Evolutionary conservation across 2,329 filamentous ascomycete species (phyloP), one percentile per base, ranked within the genome.

Genomic region (Colletotrichum siamense): DNA sequence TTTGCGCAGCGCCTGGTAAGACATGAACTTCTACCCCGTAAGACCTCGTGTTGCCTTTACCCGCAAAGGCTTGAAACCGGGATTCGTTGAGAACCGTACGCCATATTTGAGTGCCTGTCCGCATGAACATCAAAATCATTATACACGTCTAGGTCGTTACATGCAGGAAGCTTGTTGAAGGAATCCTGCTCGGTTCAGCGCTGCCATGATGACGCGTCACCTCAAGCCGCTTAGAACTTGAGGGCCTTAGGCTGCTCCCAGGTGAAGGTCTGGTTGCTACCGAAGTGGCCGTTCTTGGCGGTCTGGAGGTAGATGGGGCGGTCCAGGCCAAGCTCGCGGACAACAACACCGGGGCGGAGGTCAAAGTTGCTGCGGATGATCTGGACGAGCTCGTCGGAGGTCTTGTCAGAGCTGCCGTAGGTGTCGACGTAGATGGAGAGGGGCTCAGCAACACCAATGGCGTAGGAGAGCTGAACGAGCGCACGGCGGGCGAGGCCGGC

Each of bases 231-330:
- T 92, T 98, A 99, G 88, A 95, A 94, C 89, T 95, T 96, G 84
- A 99, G 95, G 81, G 91, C 83, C 95, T 98, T 98, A 84, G 97
- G 96, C 93, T 99, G 92, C 93, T 99, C 97, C 97, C 97, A 99
- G 88, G 90, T 93, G 92, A 99, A 99, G 87, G 87, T 90, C 92
- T 98, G 97, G 95, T 98, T 97, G 88, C 96, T 98, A 81, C 91
- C 91, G 89, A 99, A 99, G 93, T 99, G 97, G 83, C 97, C 97
- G 90, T 99, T 99, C 95, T 98, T 98, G 89, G 97, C 97, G 75
- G 97, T 99, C 91, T 96, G 92, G 92, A 93, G 93, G 94, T 99
- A 99, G 91, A 99, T 98, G 85, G 97, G 97, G 89, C 96, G 95
- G 87, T 93, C 94, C 80, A 99, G 92, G 89, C 97, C 94, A 80